phyloP scores from a whole-genome alignment of 441 rosid species.

The Pelargonium cotyledonis region DNA sequence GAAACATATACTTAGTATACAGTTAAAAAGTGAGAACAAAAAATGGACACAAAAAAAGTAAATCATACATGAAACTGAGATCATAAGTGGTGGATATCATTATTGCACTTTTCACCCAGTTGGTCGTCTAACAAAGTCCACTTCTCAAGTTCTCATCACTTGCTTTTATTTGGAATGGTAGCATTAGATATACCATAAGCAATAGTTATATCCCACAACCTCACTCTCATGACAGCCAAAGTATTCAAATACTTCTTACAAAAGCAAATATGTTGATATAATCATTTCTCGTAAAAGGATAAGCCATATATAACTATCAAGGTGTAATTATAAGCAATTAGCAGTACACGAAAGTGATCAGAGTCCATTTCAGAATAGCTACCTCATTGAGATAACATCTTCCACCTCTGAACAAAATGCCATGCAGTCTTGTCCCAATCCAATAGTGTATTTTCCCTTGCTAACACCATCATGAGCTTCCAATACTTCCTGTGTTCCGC shows the following conservation, averaged over 20 bases:
- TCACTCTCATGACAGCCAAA: background rate
- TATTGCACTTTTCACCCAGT: no score
- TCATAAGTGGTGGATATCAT: no score
- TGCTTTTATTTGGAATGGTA: background rate
- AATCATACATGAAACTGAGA: background rate
- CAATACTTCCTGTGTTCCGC: conserved; percentile 56
- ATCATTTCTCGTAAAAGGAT: background rate
- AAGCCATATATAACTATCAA: background rate
- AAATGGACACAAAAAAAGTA: background rate
- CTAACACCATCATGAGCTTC: conserved; percentile 94
- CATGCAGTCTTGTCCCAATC: conserved; percentile 98
- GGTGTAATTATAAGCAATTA: background rate
- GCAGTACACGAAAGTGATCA: conserved; percentile 1
- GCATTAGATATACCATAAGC: background rate
- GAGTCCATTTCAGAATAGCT: conserved; percentile 1
- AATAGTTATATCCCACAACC: background rate
- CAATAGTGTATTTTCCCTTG: conserved; percentile 95
- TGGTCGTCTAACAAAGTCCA: no score
- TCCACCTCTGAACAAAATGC: conserved; percentile 95
- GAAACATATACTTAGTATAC: background rate
- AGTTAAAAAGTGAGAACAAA: background rate
- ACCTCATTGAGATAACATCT: conserved; percentile 99
- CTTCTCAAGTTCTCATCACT: background rate
- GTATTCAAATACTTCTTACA: background rate
- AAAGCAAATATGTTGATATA: background rate